Base-by-base conservation (phyloP, 441 rosid genomes). In the Capsella rubella region DNA sequence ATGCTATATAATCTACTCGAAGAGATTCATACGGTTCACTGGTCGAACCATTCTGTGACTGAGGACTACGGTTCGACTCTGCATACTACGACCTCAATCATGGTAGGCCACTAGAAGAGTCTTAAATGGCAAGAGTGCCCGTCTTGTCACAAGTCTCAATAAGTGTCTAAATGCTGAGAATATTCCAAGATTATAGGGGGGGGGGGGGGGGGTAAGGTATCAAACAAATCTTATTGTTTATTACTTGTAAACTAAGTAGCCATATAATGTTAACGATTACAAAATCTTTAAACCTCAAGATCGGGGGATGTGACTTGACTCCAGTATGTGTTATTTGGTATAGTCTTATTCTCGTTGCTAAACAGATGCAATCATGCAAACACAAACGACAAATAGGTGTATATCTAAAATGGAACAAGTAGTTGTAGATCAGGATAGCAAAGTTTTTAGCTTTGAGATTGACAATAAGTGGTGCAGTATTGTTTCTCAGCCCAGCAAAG, bases 401-500 rank as follows among this genome's bases (percentile, higher is more conserved):
- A 59, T 43, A 16, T 3, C 4, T 45, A 27, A 46, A 40, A 60
- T 60, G 50, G 34, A 40, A 60, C 12, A 57, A 34, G 50, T 64
- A 64, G 42, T 1, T 11, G 55, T 34, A 64, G 42, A 34, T 31
- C 1, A 64, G 28, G 11, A 12, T 65, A 50, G 18, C 35, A 13
- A 34, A 35, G 45, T 6, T 47, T 49, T 63, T 45, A 63, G n/a
- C 0, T 10, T 65, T 49, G 57, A 50, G 69, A 35, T 7, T 65
- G 69, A 50, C 69, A 65, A 50, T 65, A 34, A 11, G 57, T 50
- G 46, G 28, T 50, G 47, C 70, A 65, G 5, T 18, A 50, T 1
- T 50, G 58, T 50, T n/a, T 29, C 12, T 64, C 69, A 6, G 15
- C 45, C 43, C n/a, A 64, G 10, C 56, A 64, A 64, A 64, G 69